Evolutionary conservation across 805 yeast genomes (phyloP), one percentile per base, ranked within the genome.

Genomic region (Tetrapisispora arboricola): DNA sequence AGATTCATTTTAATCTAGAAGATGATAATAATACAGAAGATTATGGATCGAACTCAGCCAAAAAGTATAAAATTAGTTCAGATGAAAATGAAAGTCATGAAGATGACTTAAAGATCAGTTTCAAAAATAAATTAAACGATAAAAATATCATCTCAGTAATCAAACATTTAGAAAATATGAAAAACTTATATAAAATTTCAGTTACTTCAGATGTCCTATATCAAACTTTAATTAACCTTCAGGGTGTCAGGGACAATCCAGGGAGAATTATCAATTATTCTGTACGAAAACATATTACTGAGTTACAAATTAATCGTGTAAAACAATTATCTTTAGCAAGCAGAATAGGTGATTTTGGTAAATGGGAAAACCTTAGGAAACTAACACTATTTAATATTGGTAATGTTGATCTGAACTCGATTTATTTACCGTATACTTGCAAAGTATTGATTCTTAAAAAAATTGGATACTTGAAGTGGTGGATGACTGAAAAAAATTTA

Each of bases 211-310:
- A 46, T 19, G 28, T 20, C 3, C 26, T 58, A 17, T 57, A 48
- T 39, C 58, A 52, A 28, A 35, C 49, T 7, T 17, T 57, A 30
- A 47, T 57, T 4, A 60, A 60, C 41, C 44, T 50, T 11, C 61
- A 57, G 32, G 63, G 64, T 10, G 44, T 49, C 4, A 46, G 60
- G 30, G 60, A 56, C 34, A 51, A 55, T 31, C 55, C 60, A 4
- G 60, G 60, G 3, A 49, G 48, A 22, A 48, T 55, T 2, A 51
- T 60, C 3, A 53, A 45, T 24, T 55, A 53, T 31, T 20, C 49
- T 6, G 50, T 51, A 8, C 51, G 50, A 40, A 49, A 49, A 29
- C 45, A 53, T 32, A 48, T 55, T 3, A 22, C 37, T 21, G 39
- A 34, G 12, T 36, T 60, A 9, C 45, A 43, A 33, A 22, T 58